Conservation (phyloP, 148 eudicot genomes). For the Camellia lanceoleosa region DNA sequence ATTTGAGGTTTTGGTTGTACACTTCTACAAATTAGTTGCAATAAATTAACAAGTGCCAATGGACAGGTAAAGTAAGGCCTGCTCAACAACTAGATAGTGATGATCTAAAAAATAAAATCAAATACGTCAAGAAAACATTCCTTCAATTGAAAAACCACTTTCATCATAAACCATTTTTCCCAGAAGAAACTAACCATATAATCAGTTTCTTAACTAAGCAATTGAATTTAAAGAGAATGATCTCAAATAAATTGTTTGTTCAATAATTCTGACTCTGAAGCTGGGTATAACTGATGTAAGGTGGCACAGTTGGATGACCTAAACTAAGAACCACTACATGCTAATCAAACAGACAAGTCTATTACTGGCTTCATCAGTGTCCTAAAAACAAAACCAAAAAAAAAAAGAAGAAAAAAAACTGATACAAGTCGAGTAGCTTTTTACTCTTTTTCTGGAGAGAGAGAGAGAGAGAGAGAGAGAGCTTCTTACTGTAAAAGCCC, state of each 20-base stretch:
- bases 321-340: not conserved
- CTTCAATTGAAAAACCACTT: not conserved
- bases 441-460: not conserved
- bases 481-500: slow-evolving; percentile 65
- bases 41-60: not conserved
- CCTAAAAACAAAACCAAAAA: not conserved
- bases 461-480: slow-evolving; percentile 11
- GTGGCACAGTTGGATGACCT: not conserved
- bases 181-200: not conserved
- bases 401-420: not conserved
- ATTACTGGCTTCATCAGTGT: not conserved
- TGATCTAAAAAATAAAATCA: not conserved
- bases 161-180: not conserved
- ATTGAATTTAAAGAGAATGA: not conserved
- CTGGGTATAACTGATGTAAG: not conserved
- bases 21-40: slow-evolving; percentile 1
- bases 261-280: not conserved
- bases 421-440: too few species aligned
- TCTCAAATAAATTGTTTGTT: not conserved
- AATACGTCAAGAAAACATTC: not conserved
- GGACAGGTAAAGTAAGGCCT: not conserved
- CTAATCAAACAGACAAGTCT: not conserved
- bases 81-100: not conserved
- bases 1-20: not conserved
- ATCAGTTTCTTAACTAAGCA: not conserved